Conservation (phyloP, 1,284 basidiomycete species). For the Leucoagaricus sp. region DNA sequence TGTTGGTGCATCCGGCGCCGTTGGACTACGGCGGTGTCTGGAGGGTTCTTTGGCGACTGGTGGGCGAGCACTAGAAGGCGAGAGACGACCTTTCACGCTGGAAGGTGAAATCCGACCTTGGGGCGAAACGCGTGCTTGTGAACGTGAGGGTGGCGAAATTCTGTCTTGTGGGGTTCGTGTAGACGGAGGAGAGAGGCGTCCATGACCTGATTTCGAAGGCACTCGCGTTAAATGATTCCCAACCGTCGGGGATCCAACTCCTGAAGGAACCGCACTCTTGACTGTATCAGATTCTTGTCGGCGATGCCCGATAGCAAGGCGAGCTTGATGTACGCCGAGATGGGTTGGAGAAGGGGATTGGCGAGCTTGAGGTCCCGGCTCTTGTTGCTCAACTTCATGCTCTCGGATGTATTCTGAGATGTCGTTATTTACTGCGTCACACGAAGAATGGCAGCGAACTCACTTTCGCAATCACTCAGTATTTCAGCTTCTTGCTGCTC, state of each 20-base stretch:
- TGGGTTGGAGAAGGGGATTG: conserved; percentile 59
- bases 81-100: conserved; percentile 28
- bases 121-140: conserved; percentile 25
- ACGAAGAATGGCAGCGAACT: conserved; percentile 17
- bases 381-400: conserved; percentile 28
- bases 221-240: conserved; percentile 20
- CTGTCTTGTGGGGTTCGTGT: conserved; percentile 9
- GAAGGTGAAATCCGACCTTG: conserved; percentile 27
- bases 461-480: conserved; percentile 36
- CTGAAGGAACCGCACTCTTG: conserved; percentile 40
- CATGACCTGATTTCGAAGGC: conserved; percentile 13
- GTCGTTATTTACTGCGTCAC: conserved; percentile 1
- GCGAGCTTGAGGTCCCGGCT: conserved; percentile 35
- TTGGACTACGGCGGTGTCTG: conserved; percentile 60
- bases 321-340: conserved; percentile 26
- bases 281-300: conserved; percentile 76
- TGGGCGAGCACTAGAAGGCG: conserved; percentile 28
- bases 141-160: conserved; percentile 20
- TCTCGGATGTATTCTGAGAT: conserved; percentile 37
- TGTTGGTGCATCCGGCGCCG: conserved; percentile 58
- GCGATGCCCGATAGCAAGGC: conserved; percentile 43
- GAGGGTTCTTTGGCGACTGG: conserved; percentile 23
- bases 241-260: conserved; percentile 37
- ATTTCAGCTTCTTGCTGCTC: conserved; percentile 46
- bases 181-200: conserved; percentile 17